Conservation (phyloP, 2,329 filamentous ascomycete species). For the Fusarium lyarnte region DNA sequence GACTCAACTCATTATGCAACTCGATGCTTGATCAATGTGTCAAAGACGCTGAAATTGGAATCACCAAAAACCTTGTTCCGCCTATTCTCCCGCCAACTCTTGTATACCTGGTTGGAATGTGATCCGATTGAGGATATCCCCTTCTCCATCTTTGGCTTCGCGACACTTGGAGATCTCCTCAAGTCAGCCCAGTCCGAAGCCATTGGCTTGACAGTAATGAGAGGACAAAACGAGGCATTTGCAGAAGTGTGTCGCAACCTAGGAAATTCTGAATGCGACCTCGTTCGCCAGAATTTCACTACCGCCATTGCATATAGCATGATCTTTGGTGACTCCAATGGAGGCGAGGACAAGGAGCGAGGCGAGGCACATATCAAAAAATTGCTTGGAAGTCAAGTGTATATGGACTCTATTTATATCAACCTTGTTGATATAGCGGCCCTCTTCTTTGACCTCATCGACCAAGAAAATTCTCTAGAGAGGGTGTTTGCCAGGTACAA, state of each 20-base stretch:
- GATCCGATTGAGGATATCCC: slow-evolving; percentile 78
- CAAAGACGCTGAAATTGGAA: slow-evolving; percentile 70
- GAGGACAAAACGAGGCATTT: slow-evolving; percentile 72
- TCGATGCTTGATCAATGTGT: slow-evolving; percentile 74
- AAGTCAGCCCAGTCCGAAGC: slow-evolving; percentile 78
- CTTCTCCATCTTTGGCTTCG: slow-evolving; percentile 85
- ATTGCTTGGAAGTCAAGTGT: slow-evolving; percentile 72
- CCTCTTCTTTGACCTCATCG: slow-evolving; percentile 78
- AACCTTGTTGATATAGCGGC: slow-evolving; percentile 83
- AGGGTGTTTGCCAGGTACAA: slow-evolving; percentile 69
- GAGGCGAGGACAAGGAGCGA: slow-evolving; percentile 54
- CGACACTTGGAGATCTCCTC: slow-evolving; percentile 73
- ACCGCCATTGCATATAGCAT: slow-evolving; percentile 86
- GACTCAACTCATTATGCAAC: slow-evolving; percentile 75
- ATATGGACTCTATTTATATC: slow-evolving; percentile 69
- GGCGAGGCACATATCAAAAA: slow-evolving; percentile 75
- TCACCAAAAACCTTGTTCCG: slow-evolving; percentile 78
- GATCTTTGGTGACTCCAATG: slow-evolving; percentile 60
- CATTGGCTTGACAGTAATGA: slow-evolving; percentile 84
- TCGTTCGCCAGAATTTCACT: slow-evolving; percentile 76
- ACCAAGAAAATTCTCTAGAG: slow-evolving; percentile 80
- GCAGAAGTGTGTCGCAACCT: slow-evolving; percentile 68
- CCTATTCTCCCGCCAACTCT: slow-evolving; percentile 86
- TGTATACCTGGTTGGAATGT: slow-evolving; percentile 87
- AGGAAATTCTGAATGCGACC: slow-evolving; percentile 59